phyloP scores from a whole-genome alignment of 1,284 basidiomycete species.

The Waitea zeae region DNA sequence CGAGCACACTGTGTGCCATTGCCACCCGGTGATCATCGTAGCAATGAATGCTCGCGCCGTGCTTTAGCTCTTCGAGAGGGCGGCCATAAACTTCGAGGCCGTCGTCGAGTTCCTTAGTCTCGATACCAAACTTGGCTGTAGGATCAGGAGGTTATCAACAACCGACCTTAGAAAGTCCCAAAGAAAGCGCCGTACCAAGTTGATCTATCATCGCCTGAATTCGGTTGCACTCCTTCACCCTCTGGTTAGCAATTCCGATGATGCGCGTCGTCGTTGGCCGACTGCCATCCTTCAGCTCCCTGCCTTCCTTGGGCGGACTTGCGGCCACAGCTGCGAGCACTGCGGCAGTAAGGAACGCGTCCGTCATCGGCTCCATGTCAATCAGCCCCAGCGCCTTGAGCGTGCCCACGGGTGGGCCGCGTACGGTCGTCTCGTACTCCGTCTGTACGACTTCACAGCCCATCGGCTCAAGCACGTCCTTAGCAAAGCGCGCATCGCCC shows the following conservation, averaged over 20 bases:
- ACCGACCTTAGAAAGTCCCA: too few relatives aligned
- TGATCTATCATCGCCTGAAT: slow-evolving; percentile 96
- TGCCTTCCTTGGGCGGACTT: slow-evolving; percentile 22
- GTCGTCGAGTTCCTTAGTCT: slow-evolving; percentile 85
- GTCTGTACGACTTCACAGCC: slow-evolving; percentile 88
- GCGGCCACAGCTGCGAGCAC: slow-evolving; percentile 81
- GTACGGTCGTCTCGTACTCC: slow-evolving; percentile 80
- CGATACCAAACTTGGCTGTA: slow-evolving; percentile 85
- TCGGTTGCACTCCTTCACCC: slow-evolving; percentile 96
- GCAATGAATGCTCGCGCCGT: slow-evolving; percentile 72
- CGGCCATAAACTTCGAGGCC: slow-evolving; percentile 84
- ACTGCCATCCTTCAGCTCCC: slow-evolving; percentile 16
- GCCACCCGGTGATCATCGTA: slow-evolving; percentile 98
- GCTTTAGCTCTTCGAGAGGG: slow-evolving; percentile 41
- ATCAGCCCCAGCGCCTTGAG: slow-evolving; percentile 76
- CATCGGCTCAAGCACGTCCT: slow-evolving; percentile 88
- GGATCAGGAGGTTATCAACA: not conserved
- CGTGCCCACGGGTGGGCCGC: slow-evolving; percentile 69
- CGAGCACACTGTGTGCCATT: slow-evolving; percentile 93
- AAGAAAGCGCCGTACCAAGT: slow-evolving; percentile 38
- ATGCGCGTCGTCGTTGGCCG: slow-evolving; percentile 54
- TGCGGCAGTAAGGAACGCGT: slow-evolving; percentile 93
- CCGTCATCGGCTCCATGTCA: slow-evolving; percentile 99
- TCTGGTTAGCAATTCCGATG: slow-evolving; percentile 92
- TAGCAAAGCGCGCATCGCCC: slow-evolving; percentile 92